Evolutionary conservation across 169 alveolate species (phyloP).

Genomic region (Cryptosporidium canis): DNA sequence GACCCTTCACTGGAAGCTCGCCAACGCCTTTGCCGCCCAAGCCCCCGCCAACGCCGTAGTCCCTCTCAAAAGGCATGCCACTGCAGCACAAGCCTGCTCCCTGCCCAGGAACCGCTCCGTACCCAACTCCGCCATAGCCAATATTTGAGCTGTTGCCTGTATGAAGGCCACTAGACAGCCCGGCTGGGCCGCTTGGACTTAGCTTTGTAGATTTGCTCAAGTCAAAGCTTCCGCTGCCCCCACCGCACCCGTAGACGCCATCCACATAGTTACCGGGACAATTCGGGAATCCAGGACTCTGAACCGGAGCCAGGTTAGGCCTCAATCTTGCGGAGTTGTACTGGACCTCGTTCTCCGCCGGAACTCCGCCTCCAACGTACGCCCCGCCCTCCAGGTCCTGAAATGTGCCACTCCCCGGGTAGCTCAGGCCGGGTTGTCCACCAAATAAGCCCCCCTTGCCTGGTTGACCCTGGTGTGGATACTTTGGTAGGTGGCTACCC

Average conservation of each 20-base stretch:
- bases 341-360: neutral
- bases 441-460: neutral
- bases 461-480: neutral
- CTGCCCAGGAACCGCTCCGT: neutral
- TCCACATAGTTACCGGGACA: neutral
- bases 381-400: neutral
- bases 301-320: neutral
- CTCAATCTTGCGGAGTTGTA: slow-evolving; percentile 17
- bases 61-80: neutral
- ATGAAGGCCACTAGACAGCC: neutral
- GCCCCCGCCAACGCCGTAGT: neutral
- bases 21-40: neutral
- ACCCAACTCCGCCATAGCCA: neutral
- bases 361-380: neutral
- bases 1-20: neutral
- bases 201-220: neutral
- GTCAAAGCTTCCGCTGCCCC: neutral
- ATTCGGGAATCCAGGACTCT: neutral
- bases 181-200: neutral
- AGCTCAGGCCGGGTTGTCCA: neutral
- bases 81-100: neutral
- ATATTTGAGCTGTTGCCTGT: too few species aligned
- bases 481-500: neutral
- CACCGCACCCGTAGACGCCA: neutral
- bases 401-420: neutral